phyloP scores from a whole-genome alignment of 2,329 filamentous ascomycete species.

The Rhytidhysteron rufulum region DNA sequence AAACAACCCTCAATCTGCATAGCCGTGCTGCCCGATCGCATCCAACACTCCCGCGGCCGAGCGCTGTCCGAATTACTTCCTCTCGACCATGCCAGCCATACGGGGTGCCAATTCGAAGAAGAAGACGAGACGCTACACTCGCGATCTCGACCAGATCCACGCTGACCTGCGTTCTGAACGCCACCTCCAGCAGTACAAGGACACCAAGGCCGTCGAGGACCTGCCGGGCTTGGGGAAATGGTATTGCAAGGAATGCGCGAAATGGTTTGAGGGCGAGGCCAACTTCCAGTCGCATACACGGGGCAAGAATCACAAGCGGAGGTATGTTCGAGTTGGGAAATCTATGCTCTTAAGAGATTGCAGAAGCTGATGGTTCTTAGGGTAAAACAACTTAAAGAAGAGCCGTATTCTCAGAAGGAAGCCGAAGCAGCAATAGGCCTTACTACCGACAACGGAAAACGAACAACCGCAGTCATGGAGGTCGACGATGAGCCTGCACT shows the following conservation, averaged over 20 bases:
- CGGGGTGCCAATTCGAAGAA: conserved; percentile 47
- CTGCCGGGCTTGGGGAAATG: conserved; percentile 79
- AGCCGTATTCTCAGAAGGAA: conserved; percentile 80
- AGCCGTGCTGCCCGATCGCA: no score
- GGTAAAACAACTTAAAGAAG: conserved; percentile 75
- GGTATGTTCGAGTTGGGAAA: conserved; percentile 52
- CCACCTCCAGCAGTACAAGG: conserved; percentile 76
- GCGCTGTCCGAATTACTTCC: background rate
- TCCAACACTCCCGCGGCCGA: background rate
- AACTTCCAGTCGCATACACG: conserved; percentile 73
- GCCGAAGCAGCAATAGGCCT: conserved; percentile 77
- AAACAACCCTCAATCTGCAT: background rate
- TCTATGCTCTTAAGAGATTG: no score
- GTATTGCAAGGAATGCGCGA: conserved; percentile 91
- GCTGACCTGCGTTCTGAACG: conserved; percentile 73
- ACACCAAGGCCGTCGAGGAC: conserved; percentile 77
- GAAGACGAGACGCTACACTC: conserved; percentile 50
- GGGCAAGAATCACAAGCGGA: conserved; percentile 91
- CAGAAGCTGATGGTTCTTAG: conserved; percentile 44
- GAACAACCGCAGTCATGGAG: conserved; percentile 30
- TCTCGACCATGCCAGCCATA: conserved; percentile 46
- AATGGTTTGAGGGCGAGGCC: conserved; percentile 86
- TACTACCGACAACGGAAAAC: conserved; percentile 62
- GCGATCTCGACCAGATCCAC: conserved; percentile 90
- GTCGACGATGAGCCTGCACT: conserved; percentile 19